Percentiles rank a stretch among this genome's conserved stretches.
Conservation (phyloP, 148 eudicot genomes). For the Silene latifolia region DNA sequence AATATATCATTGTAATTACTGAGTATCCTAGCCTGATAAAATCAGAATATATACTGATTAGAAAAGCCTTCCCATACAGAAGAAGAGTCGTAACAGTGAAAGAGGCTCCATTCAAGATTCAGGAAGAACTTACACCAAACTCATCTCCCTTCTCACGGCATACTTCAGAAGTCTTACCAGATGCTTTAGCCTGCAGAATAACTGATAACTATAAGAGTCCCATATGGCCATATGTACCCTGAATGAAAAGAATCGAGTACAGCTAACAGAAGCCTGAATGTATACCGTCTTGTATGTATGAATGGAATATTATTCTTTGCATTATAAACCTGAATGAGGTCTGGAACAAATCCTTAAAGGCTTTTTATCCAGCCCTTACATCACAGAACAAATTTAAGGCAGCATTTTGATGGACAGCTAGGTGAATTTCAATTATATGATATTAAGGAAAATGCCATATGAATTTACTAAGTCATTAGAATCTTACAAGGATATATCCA, state of each 20-base stretch:
- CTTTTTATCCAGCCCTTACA: not conserved
- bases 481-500: not conserved
- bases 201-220: slow-evolving; percentile 3
- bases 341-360: not conserved
- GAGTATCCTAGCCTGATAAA: slow-evolving; percentile 63
- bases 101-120: not conserved
- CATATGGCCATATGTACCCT: not conserved
- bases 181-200: slow-evolving; percentile 72
- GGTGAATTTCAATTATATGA: not conserved
- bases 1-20: slow-evolving; percentile 59
- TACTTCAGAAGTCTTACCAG: slow-evolving; percentile 70
- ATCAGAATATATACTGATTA: slow-evolving; percentile 12
- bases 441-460: not conserved
- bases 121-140: slow-evolving; percentile 53
- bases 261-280: not conserved
- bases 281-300: not conserved
- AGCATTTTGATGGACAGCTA: not conserved
- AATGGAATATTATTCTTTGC: not conserved
- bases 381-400: not conserved
- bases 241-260: not conserved
- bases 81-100: not conserved
- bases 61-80: not conserved
- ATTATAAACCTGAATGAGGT: not conserved
- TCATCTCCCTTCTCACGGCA: slow-evolving; percentile 48
- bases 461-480: not conserved